Percentiles rank a stretch among this genome's conserved stretches.
Conservation (phyloP, 805 yeast genomes). For the Saccharomycopsis fibuligera region DNA sequence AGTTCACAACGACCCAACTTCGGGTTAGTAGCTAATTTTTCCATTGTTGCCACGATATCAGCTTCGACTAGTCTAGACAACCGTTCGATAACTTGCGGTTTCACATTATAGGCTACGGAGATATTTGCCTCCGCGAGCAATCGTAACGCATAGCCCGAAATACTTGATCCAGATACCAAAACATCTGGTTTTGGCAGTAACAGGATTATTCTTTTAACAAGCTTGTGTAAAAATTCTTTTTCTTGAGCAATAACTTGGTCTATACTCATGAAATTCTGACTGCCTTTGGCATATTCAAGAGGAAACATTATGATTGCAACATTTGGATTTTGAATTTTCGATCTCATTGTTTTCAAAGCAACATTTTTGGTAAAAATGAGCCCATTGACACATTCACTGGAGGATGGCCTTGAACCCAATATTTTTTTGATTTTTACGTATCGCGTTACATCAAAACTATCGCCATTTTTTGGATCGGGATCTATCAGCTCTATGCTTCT, state of each 20-base stretch:
- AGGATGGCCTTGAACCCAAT: constrained; percentile 62
- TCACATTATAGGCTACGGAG: constrained; percentile 74
- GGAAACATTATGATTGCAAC: constrained; percentile 85
- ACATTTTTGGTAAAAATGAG: constrained; percentile 76
- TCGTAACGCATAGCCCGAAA: constrained; percentile 75
- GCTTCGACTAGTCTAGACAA: constrained; percentile 75
- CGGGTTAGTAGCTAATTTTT: constrained; percentile 67
- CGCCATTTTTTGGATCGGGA: constrained; percentile 55
- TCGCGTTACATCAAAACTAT: constrained; percentile 78
- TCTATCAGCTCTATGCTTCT: constrained; percentile 52
- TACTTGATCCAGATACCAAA: constrained; percentile 68
- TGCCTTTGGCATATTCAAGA: constrained; percentile 71
- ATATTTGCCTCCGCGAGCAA: constrained; percentile 68
- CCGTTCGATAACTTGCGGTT: constrained; percentile 74
- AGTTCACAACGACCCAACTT: constrained; percentile 68
- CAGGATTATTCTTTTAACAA: constrained; percentile 71
- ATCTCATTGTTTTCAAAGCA: constrained; percentile 75
- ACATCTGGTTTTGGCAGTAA: constrained; percentile 60
- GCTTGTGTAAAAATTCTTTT: constrained; percentile 70
- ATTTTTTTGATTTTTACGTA: constrained; percentile 83
- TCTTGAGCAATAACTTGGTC: constrained; percentile 86
- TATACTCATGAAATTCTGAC: constrained; percentile 66
- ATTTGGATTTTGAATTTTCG: constrained; percentile 55
- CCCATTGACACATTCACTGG: constrained; percentile 66
- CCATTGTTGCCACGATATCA: constrained; percentile 80